Base-by-base conservation (phyloP, 179 eudicot genomes). In the Vitellaria paradoxa region DNA sequence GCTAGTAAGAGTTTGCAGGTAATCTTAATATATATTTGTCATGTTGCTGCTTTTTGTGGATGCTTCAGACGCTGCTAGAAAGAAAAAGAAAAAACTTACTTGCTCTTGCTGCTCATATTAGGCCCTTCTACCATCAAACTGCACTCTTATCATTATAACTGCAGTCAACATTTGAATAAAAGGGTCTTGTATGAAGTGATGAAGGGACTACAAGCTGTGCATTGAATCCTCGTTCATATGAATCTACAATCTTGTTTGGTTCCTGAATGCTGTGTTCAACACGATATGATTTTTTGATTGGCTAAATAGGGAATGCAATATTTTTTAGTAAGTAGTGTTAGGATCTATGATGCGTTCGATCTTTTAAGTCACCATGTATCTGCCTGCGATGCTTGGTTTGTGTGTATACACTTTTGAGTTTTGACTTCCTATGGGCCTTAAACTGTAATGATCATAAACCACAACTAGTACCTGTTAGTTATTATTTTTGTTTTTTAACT, bases 1-100 rank as follows among this genome's bases (percentile, higher is more conserved):
- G 91, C 94, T 72, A 87, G 86, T 73, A 90, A 86, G 82, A 83
- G 71, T 59, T 64, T 93, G 82, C 91, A 90, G 99, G 99, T 95
- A 84, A 75, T 50, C 46, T 50, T 24, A 50, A 18, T 62, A 49
- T 71, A n/a, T 12, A 47, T 61, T 20, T 70, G 37, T 77, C 53
- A 12, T 20, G 3, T 21, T 53, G 65, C 30, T 76, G 45, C 62
- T 24, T 47, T 53, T 76, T 10, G 49, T 64, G 15, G 45, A 75
- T 63, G 18, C 52, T 20, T 73, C 18, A 7, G 42, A 7, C 18
- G 30, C 56, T 23, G 3, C 40, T 40, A 42, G 11, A 42, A 60
- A 42, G 53, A 21, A 15, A 52, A 13, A 15, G 1, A 30, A 30
- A 30, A 30, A 30, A 30, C 37, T 30, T 30, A 21, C 55, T 45